Evolutionary conservation across 495 filamentous ascomycete genomes (phyloP), one percentile per base, ranked within the genome.

Genomic region (Tuber brumale): DNA sequence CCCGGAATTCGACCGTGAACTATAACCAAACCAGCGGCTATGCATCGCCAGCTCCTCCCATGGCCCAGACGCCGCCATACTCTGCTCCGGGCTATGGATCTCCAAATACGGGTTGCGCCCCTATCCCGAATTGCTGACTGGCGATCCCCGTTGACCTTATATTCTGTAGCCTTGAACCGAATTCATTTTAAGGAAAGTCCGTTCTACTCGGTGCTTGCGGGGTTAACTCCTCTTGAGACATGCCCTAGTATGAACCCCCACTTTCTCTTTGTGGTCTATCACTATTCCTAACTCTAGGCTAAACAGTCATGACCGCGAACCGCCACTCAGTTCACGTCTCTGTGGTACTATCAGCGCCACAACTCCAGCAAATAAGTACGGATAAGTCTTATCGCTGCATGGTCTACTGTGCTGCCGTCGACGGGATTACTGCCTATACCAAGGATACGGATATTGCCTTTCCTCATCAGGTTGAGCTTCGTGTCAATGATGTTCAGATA

Each of bases 391-490:
- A 84, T 84, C 72, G 83, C 75, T 18, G 90, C 66, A 93, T 97
- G 90, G 86, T 97, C 21, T 97, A 94, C 81, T 95, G 93, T 75
- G 91, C 92, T 8, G 86, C 77, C 7, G 87, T 87, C 71, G 87
- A 89, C 31, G 85, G 84, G 78, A 88, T 88, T 48, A 86, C 76
- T 78, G 88, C 83, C 27, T 89, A 84, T 86, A 90, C 85, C 39
- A 87, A 86, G 75, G 86, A 82, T 72, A 82, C 87, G 7, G 94
- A 98, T 76, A 90, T 98, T 48, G 86, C 92, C 1, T 99, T 99
- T 79, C 95, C 95, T 1, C 89, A 94, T 76, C 93, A 97, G 85
- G 90, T 94, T 37, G 95, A 97, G 84, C 86, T 99, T 70, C 94
- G 94, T 82, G 90, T 96, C 51, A 98, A 98, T 81, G 88, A 90